phyloP scores from a whole-genome alignment of 306 rosid species.

The Casuarina equisetifolia region DNA sequence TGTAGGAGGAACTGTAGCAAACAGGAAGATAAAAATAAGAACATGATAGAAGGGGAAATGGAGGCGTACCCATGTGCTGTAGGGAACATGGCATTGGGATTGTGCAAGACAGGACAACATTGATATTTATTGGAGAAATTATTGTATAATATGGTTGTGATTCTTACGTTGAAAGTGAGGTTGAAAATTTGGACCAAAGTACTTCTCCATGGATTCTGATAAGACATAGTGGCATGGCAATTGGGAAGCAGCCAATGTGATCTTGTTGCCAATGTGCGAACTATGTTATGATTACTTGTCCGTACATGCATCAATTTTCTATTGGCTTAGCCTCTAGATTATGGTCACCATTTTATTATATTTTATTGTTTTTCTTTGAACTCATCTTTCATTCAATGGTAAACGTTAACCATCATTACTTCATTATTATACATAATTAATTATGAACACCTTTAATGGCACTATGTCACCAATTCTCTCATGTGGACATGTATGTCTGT shows the following conservation, averaged over 20 bases:
- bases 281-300: background rate
- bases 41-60: background rate
- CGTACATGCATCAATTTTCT: constrained; percentile 2
- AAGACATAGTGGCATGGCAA: constrained; percentile 6
- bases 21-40: background rate
- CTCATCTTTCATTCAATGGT: background rate
- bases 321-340: background rate
- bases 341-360: background rate
- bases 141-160: constrained; percentile 14
- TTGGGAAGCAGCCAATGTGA: constrained; percentile 15
- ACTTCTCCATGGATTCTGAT: constrained; percentile 26
- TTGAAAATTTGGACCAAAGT: constrained; percentile 27
- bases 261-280: background rate
- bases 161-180: constrained; percentile 16
- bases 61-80: background rate
- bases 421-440: no score
- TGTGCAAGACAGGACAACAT: background rate
- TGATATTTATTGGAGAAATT: background rate
- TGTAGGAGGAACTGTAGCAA: constrained; percentile 4
- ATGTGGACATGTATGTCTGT: no score
- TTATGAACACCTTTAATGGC: no score
- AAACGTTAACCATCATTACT: no score
- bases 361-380: background rate
- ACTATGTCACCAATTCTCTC: no score
- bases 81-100: background rate